Conservation (phyloP, 805 yeast genomes). For the Saccharomycopsis selenospora region DNA sequence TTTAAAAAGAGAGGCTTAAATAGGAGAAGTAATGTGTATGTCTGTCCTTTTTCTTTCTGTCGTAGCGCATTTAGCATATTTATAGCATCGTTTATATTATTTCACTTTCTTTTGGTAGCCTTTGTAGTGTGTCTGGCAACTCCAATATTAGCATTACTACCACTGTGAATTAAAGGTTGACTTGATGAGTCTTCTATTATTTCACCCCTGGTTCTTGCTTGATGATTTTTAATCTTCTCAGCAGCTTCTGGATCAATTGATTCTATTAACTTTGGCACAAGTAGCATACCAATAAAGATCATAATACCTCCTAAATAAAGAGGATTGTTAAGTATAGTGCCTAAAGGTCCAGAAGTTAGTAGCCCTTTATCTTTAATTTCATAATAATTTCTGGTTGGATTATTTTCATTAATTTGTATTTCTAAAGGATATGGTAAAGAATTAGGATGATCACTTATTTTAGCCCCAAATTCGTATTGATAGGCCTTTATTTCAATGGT, state of each 20-base stretch:
- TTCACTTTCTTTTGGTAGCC: neutral
- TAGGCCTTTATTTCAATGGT: conserved; percentile 6
- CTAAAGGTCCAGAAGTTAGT: conserved; percentile 21
- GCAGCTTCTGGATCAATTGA: conserved; percentile 20
- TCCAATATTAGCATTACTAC: neutral
- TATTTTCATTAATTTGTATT: conserved; percentile 1
- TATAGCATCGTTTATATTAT: neutral
- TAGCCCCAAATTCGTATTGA: conserved; percentile 13
- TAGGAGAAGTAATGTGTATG: too few species aligned
- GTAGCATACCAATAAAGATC: conserved; percentile 7
- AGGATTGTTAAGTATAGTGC: conserved; percentile 15
- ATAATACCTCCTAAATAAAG: conserved; percentile 13
- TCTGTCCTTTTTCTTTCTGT: too few species aligned
- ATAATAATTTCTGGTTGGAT: conserved; percentile 10
- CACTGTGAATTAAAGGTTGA: neutral
- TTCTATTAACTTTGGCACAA: conserved; percentile 13
- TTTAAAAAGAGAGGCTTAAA: too few species aligned
- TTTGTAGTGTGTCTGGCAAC: conserved; percentile 1
- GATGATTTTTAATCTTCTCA: conserved; percentile 7
- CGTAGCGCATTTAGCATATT: neutral
- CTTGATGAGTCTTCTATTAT: neutral
- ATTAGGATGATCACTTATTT: conserved; percentile 1
- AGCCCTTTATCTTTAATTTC: conserved; percentile 19
- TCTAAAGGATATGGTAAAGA: conserved; percentile 16
- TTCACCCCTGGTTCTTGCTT: neutral